Base-by-base conservation (phyloP, 306 rosid genomes). In the Alnus rubra region DNA sequence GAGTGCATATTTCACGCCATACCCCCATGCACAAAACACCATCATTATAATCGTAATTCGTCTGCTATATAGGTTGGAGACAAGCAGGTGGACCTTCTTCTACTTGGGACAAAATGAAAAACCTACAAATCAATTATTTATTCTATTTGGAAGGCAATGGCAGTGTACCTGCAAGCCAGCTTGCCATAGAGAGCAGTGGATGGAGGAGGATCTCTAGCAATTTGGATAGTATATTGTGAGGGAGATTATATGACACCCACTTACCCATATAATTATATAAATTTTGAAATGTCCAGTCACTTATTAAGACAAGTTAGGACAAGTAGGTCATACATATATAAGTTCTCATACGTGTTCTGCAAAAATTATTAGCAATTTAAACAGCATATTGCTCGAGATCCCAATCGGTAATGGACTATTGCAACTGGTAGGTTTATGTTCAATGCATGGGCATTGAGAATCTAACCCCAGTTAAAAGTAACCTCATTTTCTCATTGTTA, bases 1-100 rank as follows among this genome's bases (percentile, higher is more conserved):
- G 91, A 90, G 89, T 86, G 86, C 80, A 81, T 59, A 76, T 68
- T 53, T 87, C 97, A 92, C 91, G 93, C 94, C 86, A 90, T 74
- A 84, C 80, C 80, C 84, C 90, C 88, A 84, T 83, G 91, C 86
- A 88, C 76, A 84, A 74, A 85, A 83, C 93, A 92, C 5, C 91
- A 90, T 92, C 85, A 92, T 92, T 89, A 68, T 48, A 71, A 76
- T 69, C 77, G 28, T 23, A 23, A 23, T 73, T n/a, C 55, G 73
- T 76, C 78, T 79, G 88, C 79, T 58, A 50, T 68, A 31, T 28
- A 18, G 3, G 42, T 35, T 31, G 81, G 12, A 82, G 81, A 78
- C 86, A 84, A 82, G 65, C 35, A 71, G 76, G 84, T 82, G 79
- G 80, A 31, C 83, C 86, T 75, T 76, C 59, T 33, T 68, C 78